Conservation (phyloP, 2,329 filamentous ascomycete genomes). For the Colletotrichum sp. region DNA sequence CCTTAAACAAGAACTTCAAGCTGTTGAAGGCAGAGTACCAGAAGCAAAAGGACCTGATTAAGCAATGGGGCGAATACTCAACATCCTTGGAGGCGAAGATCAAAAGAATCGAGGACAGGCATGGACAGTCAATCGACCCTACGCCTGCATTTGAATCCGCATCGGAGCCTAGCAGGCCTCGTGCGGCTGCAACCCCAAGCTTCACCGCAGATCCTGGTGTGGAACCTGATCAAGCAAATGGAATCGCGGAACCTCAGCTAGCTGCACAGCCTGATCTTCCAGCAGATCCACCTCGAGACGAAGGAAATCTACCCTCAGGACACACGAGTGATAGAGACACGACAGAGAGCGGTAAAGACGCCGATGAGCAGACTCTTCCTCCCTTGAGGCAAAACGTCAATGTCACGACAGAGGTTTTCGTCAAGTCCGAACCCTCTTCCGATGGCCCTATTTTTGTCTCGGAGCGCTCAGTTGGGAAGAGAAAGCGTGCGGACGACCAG, state of each 20-base stretch:
- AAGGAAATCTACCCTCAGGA: neutral
- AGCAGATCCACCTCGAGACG: neutral
- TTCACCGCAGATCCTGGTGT: slow-evolving; percentile 12
- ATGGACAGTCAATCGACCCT: slow-evolving; percentile 22
- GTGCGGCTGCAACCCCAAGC: neutral
- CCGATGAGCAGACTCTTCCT: neutral
- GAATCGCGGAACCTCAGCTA: neutral
- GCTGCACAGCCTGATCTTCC: neutral
- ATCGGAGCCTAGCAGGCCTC: slow-evolving; percentile 1
- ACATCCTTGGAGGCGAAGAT: slow-evolving; percentile 48
- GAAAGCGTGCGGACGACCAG: slow-evolving; percentile 36
- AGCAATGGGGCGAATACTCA: slow-evolving; percentile 51
- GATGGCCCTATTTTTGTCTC: slow-evolving; percentile 56
- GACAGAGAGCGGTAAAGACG: neutral
- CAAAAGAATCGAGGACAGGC: slow-evolving; percentile 44
- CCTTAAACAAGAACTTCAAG: slow-evolving; percentile 46
- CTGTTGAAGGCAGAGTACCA: slow-evolving; percentile 41
- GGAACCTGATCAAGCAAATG: neutral
- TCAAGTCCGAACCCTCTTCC: slow-evolving; percentile 60
- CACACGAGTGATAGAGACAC: neutral
- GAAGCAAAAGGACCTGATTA: slow-evolving; percentile 45
- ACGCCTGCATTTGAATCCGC: neutral
- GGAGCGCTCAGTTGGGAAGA: slow-evolving; percentile 53
- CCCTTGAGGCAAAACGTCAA: neutral
- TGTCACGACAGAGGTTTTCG: neutral